A percentile compares a stretch with the other conserved stretches of the same genome.
Conservation (phyloP, 2,329 filamentous ascomycete genomes). For the Truncatella angustata region DNA sequence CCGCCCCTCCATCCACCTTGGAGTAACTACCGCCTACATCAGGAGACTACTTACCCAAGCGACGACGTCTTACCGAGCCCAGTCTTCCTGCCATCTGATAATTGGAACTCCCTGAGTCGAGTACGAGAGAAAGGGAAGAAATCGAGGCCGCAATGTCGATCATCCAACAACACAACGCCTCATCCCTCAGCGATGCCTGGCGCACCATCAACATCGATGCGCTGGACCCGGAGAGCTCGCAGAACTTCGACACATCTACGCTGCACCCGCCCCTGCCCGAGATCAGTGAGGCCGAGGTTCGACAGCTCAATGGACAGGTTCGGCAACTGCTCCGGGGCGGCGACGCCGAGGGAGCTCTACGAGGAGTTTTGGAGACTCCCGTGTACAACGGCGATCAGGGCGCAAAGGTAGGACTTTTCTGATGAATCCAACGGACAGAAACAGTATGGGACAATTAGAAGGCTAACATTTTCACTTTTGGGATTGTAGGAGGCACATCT, state of each 20-base stretch:
- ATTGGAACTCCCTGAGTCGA: neutral
- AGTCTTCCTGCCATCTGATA: too few species aligned
- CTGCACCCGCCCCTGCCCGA: constrained; percentile 76
- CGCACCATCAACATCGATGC: constrained; percentile 94
- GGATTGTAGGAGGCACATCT: constrained; percentile 73
- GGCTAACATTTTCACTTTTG: neutral
- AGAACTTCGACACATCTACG: constrained; percentile 87
- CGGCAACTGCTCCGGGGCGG: constrained; percentile 84
- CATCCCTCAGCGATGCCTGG: constrained; percentile 63
- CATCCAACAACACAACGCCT: constrained; percentile 62
- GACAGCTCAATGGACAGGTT: constrained; percentile 75
- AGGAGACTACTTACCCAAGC: neutral
- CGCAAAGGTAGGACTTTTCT: constrained; percentile 48
- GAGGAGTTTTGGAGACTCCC: constrained; percentile 79
- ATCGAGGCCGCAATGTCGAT: constrained; percentile 54
- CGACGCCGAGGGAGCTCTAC: constrained; percentile 82
- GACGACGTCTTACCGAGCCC: too few species aligned
- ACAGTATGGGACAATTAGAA: neutral
- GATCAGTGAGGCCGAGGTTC: constrained; percentile 73
- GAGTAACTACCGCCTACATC: neutral
- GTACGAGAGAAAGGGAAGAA: neutral
- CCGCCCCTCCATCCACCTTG: constrained; percentile 3
- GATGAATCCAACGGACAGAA: too few species aligned
- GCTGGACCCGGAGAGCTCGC: constrained; percentile 82
- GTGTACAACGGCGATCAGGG: constrained; percentile 65